These are phyloP conservation scores for Hordeum pubiflorum DNA, from an alignment of 202 grass and related monocot species.

Conservation along the genomic window DNA sequence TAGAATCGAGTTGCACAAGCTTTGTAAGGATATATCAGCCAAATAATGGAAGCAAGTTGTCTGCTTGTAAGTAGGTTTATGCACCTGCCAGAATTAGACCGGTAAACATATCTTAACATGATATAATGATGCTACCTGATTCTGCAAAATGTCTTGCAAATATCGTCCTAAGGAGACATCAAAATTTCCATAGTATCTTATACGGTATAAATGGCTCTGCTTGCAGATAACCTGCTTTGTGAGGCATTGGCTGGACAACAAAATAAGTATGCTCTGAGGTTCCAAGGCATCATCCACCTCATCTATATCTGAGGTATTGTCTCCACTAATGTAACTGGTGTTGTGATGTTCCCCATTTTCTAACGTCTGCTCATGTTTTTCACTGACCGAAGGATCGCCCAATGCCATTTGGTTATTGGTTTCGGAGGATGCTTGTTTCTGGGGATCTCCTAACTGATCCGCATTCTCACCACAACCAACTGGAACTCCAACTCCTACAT, in stretches of 20 bases:
- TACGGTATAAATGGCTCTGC: slow-evolving; percentile 63
- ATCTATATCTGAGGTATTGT: no score
- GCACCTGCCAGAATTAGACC: no score
- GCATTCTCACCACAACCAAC: slow-evolving; percentile 18
- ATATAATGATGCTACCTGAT: no score
- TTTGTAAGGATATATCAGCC: no score
- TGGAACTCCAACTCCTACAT: not conserved
- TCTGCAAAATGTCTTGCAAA: slow-evolving; percentile 70
- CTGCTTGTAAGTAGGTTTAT: no score
- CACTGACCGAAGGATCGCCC: not conserved
- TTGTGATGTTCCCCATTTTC: slow-evolving; percentile 11
- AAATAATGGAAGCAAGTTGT: no score
- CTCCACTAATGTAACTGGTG: no score
- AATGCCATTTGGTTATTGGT: not conserved
- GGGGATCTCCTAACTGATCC: not conserved
- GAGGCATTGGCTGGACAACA: slow-evolving; percentile 67
- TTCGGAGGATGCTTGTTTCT: not conserved
- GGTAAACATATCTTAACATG: no score
- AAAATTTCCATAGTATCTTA: slow-evolving; percentile 76
- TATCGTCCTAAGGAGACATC: slow-evolving; percentile 70
- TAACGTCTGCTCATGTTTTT: not conserved
- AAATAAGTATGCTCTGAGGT: slow-evolving; percentile 60
- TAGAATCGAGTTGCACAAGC: no score
- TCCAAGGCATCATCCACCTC: no score
- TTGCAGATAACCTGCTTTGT: slow-evolving; percentile 59